phyloP scores from a whole-genome alignment of 23 red algal genomes.

The Gracilaria vermiculophylla region DNA sequence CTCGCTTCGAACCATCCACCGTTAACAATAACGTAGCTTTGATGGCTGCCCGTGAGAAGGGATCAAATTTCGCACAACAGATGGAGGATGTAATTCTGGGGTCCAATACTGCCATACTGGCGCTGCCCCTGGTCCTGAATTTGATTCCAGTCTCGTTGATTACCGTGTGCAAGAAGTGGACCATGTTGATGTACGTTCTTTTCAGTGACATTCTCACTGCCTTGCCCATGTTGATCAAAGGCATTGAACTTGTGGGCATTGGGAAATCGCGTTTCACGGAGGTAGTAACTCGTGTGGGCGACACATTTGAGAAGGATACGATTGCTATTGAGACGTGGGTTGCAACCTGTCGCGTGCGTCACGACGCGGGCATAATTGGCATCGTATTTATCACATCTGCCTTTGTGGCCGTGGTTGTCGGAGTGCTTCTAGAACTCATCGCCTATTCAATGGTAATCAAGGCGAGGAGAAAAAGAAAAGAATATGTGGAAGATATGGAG shows the following conservation, averaged over 20 bases:
- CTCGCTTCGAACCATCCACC: not conserved
- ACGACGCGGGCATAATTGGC: not conserved
- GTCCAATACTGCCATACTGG: constrained; percentile 29
- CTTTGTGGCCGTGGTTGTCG: not conserved
- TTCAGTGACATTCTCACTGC: constrained; percentile 32
- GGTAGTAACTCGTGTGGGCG: constrained; percentile 14
- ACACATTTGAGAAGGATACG: not conserved
- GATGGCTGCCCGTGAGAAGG: not conserved
- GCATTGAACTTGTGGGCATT: constrained; percentile 20
- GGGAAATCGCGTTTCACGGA: not conserved
- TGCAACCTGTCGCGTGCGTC: not conserved
- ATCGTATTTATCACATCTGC: not conserved
- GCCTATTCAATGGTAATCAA: not conserved
- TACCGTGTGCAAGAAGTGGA: not conserved
- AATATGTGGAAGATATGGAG: not conserved
- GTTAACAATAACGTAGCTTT: not conserved
- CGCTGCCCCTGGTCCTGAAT: constrained; percentile 23
- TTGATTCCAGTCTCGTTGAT: constrained; percentile 30
- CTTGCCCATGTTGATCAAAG: constrained; percentile 31
- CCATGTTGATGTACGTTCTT: not conserved
- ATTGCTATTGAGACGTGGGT: constrained; percentile 5
- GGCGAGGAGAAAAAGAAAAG: not conserved
- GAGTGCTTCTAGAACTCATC: not conserved
- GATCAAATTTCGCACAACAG: not conserved
- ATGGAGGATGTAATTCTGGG: constrained; percentile 3